Conservation (phyloP, 2,329 filamentous ascomycete species). For the Microdochium bolleyi region DNA sequence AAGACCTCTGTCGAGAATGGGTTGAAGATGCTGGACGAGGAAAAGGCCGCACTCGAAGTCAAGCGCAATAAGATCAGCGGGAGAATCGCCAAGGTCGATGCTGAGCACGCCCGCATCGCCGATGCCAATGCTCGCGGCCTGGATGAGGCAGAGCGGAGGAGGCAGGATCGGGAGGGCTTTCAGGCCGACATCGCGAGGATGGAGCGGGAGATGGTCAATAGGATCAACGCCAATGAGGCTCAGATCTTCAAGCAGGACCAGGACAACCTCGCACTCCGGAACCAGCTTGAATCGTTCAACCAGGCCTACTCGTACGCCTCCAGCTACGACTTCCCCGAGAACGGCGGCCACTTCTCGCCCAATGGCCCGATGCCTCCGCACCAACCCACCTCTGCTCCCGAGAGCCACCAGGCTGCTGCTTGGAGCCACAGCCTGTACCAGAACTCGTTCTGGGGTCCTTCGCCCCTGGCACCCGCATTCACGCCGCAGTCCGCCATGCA, state of each 20-base stretch:
- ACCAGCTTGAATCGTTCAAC: constrained; percentile 29
- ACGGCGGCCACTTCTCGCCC: constrained; percentile 11
- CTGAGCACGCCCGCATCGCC: constrained; percentile 62
- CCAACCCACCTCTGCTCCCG: constrained; percentile 8
- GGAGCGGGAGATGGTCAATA: constrained; percentile 33
- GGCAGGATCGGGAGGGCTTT: constrained; percentile 39
- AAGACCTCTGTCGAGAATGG: constrained; percentile 56
- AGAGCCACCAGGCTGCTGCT: constrained; percentile 7
- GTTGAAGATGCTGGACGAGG: constrained; percentile 54
- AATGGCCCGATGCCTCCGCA: constrained; percentile 4
- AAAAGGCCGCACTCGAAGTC: constrained; percentile 53
- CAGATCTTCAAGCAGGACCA: constrained; percentile 30
- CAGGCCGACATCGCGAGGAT: constrained; percentile 36
- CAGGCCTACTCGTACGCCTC: constrained; percentile 21
- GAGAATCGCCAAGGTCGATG: constrained; percentile 64
- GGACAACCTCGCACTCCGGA: constrained; percentile 27
- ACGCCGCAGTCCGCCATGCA: constrained; percentile 24
- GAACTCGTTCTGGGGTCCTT: constrained; percentile 20
- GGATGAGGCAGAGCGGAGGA: constrained; percentile 53
- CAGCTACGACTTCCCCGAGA: constrained; percentile 19
- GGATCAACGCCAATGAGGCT: constrained; percentile 26
- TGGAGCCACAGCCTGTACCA: constrained; percentile 24
- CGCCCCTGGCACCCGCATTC: constrained; percentile 28
- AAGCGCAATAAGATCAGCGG: constrained; percentile 67
- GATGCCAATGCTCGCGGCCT: constrained; percentile 60